Evolutionary conservation across 495 filamentous ascomycete genomes (phyloP).

Genomic region (Pseudevernia furfuracea): DNA sequence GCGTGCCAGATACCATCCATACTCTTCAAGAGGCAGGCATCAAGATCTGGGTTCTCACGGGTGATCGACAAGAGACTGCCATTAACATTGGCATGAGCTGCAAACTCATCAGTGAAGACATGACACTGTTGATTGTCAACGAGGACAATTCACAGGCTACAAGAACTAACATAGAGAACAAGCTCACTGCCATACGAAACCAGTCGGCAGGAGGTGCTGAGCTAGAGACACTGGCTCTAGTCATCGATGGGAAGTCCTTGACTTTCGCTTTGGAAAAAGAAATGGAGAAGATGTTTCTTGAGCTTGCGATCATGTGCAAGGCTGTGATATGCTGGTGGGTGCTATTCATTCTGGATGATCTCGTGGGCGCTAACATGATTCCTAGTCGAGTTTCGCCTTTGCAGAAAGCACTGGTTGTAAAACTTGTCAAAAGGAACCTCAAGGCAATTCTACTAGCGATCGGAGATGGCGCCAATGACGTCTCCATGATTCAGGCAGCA

Average conservation of each 20-base stretch:
- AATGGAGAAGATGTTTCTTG: constrained; percentile 86
- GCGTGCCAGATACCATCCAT: constrained; percentile 97
- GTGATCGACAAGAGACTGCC: constrained; percentile 95
- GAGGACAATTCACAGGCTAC: constrained; percentile 73
- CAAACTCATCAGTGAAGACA: constrained; percentile 96
- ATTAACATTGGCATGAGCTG: constrained; percentile 99
- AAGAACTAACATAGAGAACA: constrained; percentile 80
- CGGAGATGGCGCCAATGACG: constrained; percentile 97
- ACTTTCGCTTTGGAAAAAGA: constrained; percentile 92
- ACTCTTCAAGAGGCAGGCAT: constrained; percentile 95
- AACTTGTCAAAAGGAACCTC: constrained; percentile 93
- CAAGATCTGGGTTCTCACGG: constrained; percentile 98
- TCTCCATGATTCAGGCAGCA: constrained; percentile 98
- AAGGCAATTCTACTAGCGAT: constrained; percentile 91
- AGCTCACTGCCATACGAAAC: constrained; percentile 74
- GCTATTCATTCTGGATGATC: not conserved
- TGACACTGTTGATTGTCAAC: constrained; percentile 95
- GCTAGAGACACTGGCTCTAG: constrained; percentile 79
- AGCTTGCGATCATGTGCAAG: constrained; percentile 92
- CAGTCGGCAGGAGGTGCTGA: constrained; percentile 68
- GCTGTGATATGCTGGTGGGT: constrained; percentile 90
- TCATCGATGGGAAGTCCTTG: constrained; percentile 94
- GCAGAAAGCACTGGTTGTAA: constrained; percentile 96
- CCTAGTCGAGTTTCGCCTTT: constrained; percentile 87
- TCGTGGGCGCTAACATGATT: constrained; percentile 18